phyloP scores from a whole-genome alignment of 2,329 filamentous ascomycete species.

The Alternaria arbusti region DNA sequence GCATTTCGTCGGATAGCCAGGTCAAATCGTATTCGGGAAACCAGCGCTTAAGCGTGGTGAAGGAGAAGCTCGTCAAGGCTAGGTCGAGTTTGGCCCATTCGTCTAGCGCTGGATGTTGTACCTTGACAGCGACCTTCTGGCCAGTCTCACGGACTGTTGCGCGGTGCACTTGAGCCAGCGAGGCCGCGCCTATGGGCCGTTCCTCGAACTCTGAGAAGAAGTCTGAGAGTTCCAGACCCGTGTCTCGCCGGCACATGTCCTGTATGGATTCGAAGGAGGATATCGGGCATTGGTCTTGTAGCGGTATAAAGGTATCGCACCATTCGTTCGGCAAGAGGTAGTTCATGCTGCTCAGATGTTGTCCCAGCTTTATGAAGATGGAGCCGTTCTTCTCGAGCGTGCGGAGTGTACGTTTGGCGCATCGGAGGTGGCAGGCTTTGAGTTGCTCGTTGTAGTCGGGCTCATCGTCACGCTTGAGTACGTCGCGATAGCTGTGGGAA shows the following conservation, averaged over 20 bases:
- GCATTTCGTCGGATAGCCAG: constrained; percentile 94
- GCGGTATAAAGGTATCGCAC: constrained; percentile 92
- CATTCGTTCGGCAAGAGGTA: constrained; percentile 91
- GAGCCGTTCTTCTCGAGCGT: constrained; percentile 96
- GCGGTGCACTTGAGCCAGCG: constrained; percentile 90
- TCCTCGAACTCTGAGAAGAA: constrained; percentile 85
- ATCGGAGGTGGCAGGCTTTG: constrained; percentile 87
- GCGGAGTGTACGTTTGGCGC: constrained; percentile 82
- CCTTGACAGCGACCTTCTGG: constrained; percentile 91
- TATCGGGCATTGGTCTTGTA: constrained; percentile 94
- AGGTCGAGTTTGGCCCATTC: constrained; percentile 92
- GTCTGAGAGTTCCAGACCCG: constrained; percentile 76
- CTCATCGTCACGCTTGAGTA: constrained; percentile 73
- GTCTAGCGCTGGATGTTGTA: constrained; percentile 88
- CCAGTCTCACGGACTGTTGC: constrained; percentile 82
- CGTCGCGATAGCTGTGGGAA: constrained; percentile 77
- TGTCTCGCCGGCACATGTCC: constrained; percentile 85
- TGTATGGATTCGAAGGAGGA: constrained; percentile 87
- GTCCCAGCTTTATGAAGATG: constrained; percentile 97
- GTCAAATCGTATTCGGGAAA: constrained; percentile 98
- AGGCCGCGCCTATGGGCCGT: constrained; percentile 87
- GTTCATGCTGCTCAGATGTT: constrained; percentile 95
- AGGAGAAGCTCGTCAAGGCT: constrained; percentile 84
- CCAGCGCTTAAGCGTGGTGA: constrained; percentile 85
- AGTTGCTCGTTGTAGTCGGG: constrained; percentile 72